Conservation (phyloP, 2,329 filamentous ascomycete genomes). For the Plectosphaerella cucumerina region DNA sequence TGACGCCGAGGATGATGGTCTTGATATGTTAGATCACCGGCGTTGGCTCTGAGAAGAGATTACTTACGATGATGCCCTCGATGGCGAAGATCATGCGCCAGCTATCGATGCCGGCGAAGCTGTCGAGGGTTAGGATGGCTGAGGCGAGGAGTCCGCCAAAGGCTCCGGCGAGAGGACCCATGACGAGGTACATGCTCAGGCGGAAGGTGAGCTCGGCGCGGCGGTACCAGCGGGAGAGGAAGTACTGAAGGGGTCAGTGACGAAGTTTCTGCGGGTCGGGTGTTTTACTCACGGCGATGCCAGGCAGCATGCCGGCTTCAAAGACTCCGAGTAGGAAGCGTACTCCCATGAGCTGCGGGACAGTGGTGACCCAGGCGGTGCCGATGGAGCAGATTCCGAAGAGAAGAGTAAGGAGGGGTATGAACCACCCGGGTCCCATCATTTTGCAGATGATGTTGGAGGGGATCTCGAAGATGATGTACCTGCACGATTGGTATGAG, state of each 20-base stretch:
- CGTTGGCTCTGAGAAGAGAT: no score
- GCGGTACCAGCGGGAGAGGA: slow-evolving; percentile 45
- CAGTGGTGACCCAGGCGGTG: slow-evolving; percentile 32
- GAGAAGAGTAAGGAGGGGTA: slow-evolving; percentile 30
- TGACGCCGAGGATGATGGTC: slow-evolving; percentile 32
- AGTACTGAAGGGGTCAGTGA: slow-evolving; percentile 18
- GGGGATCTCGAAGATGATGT: slow-evolving; percentile 39
- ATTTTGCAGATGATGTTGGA: slow-evolving; percentile 41
- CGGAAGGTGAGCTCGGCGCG: slow-evolving; percentile 43
- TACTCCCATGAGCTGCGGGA: slow-evolving; percentile 24
- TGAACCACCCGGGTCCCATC: slow-evolving; percentile 32
- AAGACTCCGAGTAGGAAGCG: slow-evolving; percentile 35
- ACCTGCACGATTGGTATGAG: slow-evolving; percentile 8
- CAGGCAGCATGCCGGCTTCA: slow-evolving; percentile 30
- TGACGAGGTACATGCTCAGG: slow-evolving; percentile 37
- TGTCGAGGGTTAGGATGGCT: slow-evolving; percentile 48
- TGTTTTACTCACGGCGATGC: slow-evolving; percentile 21
- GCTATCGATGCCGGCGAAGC: slow-evolving; percentile 47
- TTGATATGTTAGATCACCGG: no score
- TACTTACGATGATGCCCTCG: neutral
- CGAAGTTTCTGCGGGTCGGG: no score
- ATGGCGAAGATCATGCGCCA: slow-evolving; percentile 67
- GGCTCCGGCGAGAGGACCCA: slow-evolving; percentile 34
- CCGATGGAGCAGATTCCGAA: slow-evolving; percentile 34
- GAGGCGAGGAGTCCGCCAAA: slow-evolving; percentile 44